Evolutionary conservation across 2,329 filamentous ascomycete species (phyloP).

Genomic region (Magnaporthiopsis rhizophila): DNA sequence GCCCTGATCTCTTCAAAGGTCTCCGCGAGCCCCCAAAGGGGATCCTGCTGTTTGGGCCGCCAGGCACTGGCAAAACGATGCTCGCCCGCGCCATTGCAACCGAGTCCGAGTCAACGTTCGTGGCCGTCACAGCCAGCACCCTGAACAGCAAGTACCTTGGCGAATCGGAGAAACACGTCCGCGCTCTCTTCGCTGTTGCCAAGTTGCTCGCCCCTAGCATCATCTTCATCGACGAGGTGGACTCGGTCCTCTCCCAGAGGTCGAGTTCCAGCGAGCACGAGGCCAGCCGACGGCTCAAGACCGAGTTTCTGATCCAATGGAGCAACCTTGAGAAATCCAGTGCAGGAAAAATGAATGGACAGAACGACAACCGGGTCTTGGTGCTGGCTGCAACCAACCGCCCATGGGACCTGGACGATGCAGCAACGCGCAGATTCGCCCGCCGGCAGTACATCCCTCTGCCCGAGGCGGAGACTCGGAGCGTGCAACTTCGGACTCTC

Average conservation of each 20-base stretch:
- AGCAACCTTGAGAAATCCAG: conserved; percentile 76
- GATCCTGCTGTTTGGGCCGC: conserved; percentile 93
- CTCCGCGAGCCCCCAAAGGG: conserved; percentile 87
- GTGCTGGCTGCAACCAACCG: conserved; percentile 93
- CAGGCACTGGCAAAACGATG: conserved; percentile 99
- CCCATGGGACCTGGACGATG: conserved; percentile 97
- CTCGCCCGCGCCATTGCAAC: conserved; percentile 89
- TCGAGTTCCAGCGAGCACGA: conserved; percentile 84
- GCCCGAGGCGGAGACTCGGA: conserved; percentile 75
- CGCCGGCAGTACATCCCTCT: conserved; percentile 92
- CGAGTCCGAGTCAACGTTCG: conserved; percentile 90
- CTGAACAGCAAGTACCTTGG: conserved; percentile 94
- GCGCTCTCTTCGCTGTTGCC: conserved; percentile 83
- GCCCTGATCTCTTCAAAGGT: conserved; percentile 92
- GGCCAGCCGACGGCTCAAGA: conserved; percentile 89
- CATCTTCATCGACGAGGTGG: conserved; percentile 98
- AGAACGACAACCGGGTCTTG: conserved; percentile 77
- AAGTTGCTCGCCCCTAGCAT: conserved; percentile 87
- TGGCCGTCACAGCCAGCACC: conserved; percentile 91
- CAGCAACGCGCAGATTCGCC: conserved; percentile 83
- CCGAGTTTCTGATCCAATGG: conserved; percentile 97
- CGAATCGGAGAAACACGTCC: conserved; percentile 92
- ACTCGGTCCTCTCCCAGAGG: conserved; percentile 79
- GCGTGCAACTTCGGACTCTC: conserved; percentile 69
- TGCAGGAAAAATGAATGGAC: neutral